Percentiles rank a stretch among this genome's conserved stretches.
Conservation (phyloP, 2,329 filamentous ascomycete species). For the Aspergillus versicolor region DNA sequence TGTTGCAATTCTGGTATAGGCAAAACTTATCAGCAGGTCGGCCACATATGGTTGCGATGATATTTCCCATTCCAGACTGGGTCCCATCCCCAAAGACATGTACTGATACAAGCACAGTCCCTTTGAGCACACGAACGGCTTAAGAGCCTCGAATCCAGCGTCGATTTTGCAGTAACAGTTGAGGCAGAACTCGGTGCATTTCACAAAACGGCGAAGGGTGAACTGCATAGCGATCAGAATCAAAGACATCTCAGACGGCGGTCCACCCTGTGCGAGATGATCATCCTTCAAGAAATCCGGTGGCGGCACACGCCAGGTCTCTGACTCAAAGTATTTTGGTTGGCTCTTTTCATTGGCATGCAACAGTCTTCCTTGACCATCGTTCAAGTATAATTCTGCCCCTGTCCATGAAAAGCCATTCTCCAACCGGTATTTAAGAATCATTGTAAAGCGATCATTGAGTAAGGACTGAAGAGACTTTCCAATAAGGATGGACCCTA, state of each 20-base stretch:
- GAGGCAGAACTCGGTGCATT: slow-evolving; percentile 83
- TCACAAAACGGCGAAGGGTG: slow-evolving; percentile 70
- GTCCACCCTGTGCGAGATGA: slow-evolving; percentile 42
- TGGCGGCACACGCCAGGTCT: slow-evolving; percentile 23
- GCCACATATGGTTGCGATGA: slow-evolving; percentile 76
- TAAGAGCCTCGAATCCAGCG: slow-evolving; percentile 56
- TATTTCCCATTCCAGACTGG: slow-evolving; percentile 82
- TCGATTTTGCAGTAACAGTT: slow-evolving; percentile 73
- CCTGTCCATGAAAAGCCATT: slow-evolving; percentile 64
- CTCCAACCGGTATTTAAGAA: slow-evolving; percentile 60
- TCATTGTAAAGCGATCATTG: slow-evolving; percentile 60
- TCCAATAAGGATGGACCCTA: slow-evolving; percentile 66
- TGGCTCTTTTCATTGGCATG: slow-evolving; percentile 10
- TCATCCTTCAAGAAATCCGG: slow-evolving; percentile 52
- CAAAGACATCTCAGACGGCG: slow-evolving; percentile 47
- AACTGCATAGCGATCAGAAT: slow-evolving; percentile 70
- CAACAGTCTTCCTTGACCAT: slow-evolving; percentile 40
- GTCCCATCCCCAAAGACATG: slow-evolving; percentile 80
- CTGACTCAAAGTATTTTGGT: slow-evolving; percentile 20
- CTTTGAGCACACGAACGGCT: slow-evolving; percentile 70
- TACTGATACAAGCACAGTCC: slow-evolving; percentile 84
- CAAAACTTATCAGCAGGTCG: slow-evolving; percentile 80
- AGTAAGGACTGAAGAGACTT: slow-evolving; percentile 68
- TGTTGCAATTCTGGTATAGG: slow-evolving; percentile 59
- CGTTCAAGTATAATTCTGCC: slow-evolving; percentile 60